Base-by-base conservation (phyloP, 169 alveolate species). In the Ichthyophthirius multifiliis region DNA sequence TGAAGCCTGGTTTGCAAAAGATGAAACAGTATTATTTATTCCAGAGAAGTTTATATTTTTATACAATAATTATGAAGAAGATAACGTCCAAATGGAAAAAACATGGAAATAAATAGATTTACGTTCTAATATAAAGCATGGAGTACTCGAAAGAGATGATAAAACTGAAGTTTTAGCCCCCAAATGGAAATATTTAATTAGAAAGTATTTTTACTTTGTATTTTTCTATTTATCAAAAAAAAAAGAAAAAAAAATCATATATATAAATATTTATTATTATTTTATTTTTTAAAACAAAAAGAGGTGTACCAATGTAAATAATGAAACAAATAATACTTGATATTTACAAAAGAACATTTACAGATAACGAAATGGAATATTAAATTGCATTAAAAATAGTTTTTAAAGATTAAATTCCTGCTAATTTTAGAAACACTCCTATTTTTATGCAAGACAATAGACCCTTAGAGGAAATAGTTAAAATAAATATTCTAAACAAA, bases 171-270 rank as follows among this genome's bases (percentile, higher is more conserved):
- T 78, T 1, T 67, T 78, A 27, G 73, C 67, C 34, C 43, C 43
- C 44, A 78, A 78, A 78, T 78, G 84, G 84, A 74, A 78, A 64
- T 78, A 78, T 44, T 48, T 78, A 16, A 43, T 78, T 13, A 78
- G 84, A 78, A 78, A 65, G 84, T 78, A 78, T 43, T 39, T 12
- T 27, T 7, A 32, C 16, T 30, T 7, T 27, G 12, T 2, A 39
- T 41, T 41, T 41, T 41, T 7, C 7, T 9, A 9, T 41, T 41
- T 13, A 41, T 41, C 7, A 41, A 41, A 41, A 9, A 41, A 41
- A 7, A 9, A 9, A 41, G 13, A 41, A 9, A 41, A 13, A 41
- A 41, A 7, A 41, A 41, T 41, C 13, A 7, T 9, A 9, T 41
- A 9, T 41, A 7, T 41, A 41, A 41, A 41, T 41, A 9, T 41